phyloP scores from a whole-genome alignment of 2,329 filamentous ascomycete species.

The Orbilia blumenaviensis region DNA sequence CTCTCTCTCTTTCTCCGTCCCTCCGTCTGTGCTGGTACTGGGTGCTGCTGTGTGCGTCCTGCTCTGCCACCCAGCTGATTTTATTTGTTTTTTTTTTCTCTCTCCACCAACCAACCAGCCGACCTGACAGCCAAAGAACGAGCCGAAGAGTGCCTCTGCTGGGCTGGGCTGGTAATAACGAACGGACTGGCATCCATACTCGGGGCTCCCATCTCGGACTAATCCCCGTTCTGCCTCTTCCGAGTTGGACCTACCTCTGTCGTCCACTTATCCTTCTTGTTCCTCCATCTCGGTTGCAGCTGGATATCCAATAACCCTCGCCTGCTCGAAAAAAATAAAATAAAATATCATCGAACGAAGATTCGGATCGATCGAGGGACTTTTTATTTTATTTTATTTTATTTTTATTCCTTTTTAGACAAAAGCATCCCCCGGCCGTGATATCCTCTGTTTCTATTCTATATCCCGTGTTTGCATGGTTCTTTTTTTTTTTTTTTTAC shows the following conservation, averaged over 20 bases:
- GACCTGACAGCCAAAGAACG: slow-evolving; percentile 17
- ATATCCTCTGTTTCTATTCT: slow-evolving; percentile 27
- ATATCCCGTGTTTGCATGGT: slow-evolving; percentile 38
- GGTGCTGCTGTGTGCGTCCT: too few species aligned
- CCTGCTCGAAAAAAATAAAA: too few species aligned
- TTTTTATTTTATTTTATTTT: too few species aligned
- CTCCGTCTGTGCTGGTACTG: too few species aligned
- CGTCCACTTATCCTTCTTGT: slow-evolving; percentile 47
- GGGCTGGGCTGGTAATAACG: slow-evolving; percentile 10
- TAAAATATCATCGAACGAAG: too few species aligned
- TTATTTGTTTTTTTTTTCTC: slow-evolving; percentile 27
- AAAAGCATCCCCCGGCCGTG: slow-evolving; percentile 9
- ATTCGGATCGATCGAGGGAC: too few species aligned
- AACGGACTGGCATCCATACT: slow-evolving; percentile 10
- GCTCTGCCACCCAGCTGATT: slow-evolving; percentile 22
- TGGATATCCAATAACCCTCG: slow-evolving; percentile 38
- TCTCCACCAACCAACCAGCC: slow-evolving; percentile 12
- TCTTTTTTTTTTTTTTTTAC: not conserved
- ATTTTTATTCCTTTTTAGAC: too few species aligned
- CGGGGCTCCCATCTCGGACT: slow-evolving; percentile 25
- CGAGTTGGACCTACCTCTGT: slow-evolving; percentile 52
- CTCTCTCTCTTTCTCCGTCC: slow-evolving; percentile 17
- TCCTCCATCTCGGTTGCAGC: slow-evolving; percentile 53
- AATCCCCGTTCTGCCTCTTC: slow-evolving; percentile 50
- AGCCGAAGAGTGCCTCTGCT: slow-evolving; percentile 26